A percentile compares a stretch with the other conserved stretches of the same genome.
These are phyloP conservation scores for Sphaerulina populicola DNA, from an alignment of 2,329 filamentous ascomycete species.

Conservation along the genomic window DNA sequence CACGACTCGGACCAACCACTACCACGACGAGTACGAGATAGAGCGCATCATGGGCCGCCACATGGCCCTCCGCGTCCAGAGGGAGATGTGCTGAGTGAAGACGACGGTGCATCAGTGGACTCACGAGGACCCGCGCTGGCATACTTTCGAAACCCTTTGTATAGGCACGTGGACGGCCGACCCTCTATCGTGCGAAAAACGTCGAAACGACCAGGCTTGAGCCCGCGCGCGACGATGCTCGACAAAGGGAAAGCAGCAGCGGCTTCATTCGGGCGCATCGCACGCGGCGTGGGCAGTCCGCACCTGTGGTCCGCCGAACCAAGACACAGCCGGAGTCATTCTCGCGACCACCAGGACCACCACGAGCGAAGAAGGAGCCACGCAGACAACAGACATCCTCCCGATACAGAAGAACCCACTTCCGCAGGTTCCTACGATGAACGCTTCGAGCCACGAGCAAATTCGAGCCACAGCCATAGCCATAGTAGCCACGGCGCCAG, in stretches of 20 bases:
- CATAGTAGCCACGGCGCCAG: slow-evolving; percentile 6
- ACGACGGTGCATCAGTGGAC: slow-evolving; percentile 36
- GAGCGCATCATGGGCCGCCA: slow-evolving; percentile 8
- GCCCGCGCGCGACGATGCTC: slow-evolving; percentile 29
- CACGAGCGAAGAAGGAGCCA: slow-evolving; percentile 19
- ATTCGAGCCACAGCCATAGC: slow-evolving; percentile 14
- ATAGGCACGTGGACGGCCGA: slow-evolving; percentile 39
- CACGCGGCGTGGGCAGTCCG: slow-evolving; percentile 31
- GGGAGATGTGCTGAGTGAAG: slow-evolving; percentile 24
- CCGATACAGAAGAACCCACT: slow-evolving; percentile 14
- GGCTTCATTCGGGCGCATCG: slow-evolving; percentile 32
- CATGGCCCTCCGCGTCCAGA: slow-evolving; percentile 16
- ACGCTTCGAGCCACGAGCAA: slow-evolving; percentile 11
- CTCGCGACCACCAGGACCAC: slow-evolving; percentile 22
- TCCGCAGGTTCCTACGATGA: slow-evolving; percentile 13
- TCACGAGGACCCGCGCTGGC: slow-evolving; percentile 39
- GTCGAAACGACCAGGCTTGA: slow-evolving; percentile 28
- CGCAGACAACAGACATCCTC: slow-evolving; percentile 23
- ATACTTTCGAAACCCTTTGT: slow-evolving; percentile 45
- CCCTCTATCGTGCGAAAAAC: slow-evolving; percentile 38
- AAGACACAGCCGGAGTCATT: slow-evolving; percentile 22
- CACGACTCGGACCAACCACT: slow-evolving; percentile 19
- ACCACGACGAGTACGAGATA: slow-evolving; percentile 19
- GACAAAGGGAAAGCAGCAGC: slow-evolving; percentile 33
- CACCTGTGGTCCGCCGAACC: slow-evolving; percentile 31